Percentiles rank a stretch among this genome's conserved stretches.
These are phyloP conservation scores for Chloris gayana DNA, from an alignment of 176 grass and related monocot species.

Conservation along the genomic window DNA sequence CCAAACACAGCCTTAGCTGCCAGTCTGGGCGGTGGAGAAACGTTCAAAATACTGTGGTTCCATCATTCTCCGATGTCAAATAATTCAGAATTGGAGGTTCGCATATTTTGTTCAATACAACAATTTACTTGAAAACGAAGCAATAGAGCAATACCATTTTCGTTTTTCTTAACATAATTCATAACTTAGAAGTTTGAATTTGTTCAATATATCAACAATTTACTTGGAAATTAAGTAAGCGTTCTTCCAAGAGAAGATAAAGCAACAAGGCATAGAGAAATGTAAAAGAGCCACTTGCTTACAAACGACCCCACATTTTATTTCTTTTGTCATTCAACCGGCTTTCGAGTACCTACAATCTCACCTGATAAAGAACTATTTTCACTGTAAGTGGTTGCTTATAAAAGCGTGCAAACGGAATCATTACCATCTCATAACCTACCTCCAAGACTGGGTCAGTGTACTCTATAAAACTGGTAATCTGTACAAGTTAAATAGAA, in stretches of 20 bases:
- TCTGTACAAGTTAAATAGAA: not conserved
- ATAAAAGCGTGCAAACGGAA: not conserved
- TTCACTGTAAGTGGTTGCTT: not conserved
- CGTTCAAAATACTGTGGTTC: too few relatives aligned
- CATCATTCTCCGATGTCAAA: too few relatives aligned
- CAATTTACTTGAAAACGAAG: too few relatives aligned
- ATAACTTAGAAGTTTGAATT: not conserved
- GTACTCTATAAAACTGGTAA: constrained; percentile 9
- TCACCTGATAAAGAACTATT: not conserved
- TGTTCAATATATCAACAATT: not conserved
- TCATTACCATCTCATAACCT: not conserved
- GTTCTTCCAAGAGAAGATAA: not conserved
- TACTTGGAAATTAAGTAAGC: not conserved
- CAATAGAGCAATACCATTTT: too few relatives aligned
- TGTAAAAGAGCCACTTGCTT: not conserved
- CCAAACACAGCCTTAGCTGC: too few relatives aligned
- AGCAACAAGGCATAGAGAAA: not conserved
- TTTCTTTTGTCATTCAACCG: not conserved
- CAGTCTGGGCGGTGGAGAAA: too few relatives aligned
- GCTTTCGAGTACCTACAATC: not conserved
- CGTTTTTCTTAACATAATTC: too few relatives aligned
- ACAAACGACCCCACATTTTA: not conserved
- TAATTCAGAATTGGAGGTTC: not conserved
- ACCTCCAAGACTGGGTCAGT: not conserved
- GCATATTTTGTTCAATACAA: not conserved